These are phyloP conservation scores for Ramaria sp. DNA, from an alignment of 768 basidiomycete species.

Conservation along the genomic window DNA sequence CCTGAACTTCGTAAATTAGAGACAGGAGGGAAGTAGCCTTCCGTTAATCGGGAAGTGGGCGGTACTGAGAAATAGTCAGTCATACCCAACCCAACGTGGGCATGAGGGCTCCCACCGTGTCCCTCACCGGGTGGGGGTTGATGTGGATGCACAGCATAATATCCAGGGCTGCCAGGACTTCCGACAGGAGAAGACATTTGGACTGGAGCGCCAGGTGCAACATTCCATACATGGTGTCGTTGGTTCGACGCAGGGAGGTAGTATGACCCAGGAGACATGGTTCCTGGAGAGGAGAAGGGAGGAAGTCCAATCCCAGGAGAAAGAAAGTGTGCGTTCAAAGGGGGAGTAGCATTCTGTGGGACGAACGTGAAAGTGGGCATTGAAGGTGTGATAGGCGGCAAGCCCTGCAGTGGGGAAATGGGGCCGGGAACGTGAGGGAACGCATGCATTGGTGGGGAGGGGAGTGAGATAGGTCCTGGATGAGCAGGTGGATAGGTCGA, in stretches of 20 bases:
- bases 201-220: constrained; percentile 4
- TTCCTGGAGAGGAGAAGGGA: constrained; percentile 59
- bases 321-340: constrained; percentile 27
- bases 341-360: constrained; percentile 36
- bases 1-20: constrained; percentile 13
- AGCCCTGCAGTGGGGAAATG: constrained; percentile 48
- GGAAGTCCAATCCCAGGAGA: constrained; percentile 24
- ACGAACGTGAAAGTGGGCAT: constrained; percentile 94
- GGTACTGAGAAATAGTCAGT: constrained; percentile 15
- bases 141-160: background rate
- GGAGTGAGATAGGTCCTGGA: constrained; percentile 62
- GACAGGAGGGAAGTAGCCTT: constrained; percentile 34
- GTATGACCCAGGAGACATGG: constrained; percentile 67
- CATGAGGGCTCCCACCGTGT: constrained; percentile 24
- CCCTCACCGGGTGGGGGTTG: constrained; percentile 28
- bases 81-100: constrained; percentile 44
- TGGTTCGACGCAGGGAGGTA: constrained; percentile 22
- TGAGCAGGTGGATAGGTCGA: constrained; percentile 37
- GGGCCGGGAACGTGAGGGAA: constrained; percentile 15
- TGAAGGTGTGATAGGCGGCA: constrained; percentile 92
- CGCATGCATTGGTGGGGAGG: constrained; percentile 35
- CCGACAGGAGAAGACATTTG: background rate
- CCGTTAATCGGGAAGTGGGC: background rate
- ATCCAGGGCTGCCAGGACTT: background rate
- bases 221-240: constrained; percentile 12